phyloP scores from a whole-genome alignment of 371 early-diverging fungal species.

The Cokeromyces recurvatus region DNA sequence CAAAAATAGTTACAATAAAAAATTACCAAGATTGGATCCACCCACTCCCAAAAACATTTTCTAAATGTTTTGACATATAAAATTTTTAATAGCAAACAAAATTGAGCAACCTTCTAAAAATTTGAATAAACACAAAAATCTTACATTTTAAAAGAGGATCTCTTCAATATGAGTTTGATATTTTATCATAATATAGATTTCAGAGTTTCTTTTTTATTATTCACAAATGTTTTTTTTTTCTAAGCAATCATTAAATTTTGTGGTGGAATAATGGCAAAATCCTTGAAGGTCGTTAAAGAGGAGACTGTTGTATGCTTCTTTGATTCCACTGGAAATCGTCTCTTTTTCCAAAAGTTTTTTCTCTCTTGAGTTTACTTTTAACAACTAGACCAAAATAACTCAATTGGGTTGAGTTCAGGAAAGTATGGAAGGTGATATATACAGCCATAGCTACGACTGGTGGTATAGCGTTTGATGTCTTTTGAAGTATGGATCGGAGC shows the following conservation, averaged over 20 bases:
- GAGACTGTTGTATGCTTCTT: conserved; percentile 2
- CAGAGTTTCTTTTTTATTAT: conserved; percentile 2
- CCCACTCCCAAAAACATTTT: conserved; percentile 8
- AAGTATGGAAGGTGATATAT: conserved; percentile 11
- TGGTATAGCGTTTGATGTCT: conserved; percentile 2
- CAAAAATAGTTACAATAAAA: conserved; percentile 9
- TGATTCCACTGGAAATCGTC: conserved; percentile 2
- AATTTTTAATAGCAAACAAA: too few relatives aligned
- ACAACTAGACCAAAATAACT: conserved; percentile 13
- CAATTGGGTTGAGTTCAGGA: conserved; percentile 14
- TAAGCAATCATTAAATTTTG: conserved; percentile 2
- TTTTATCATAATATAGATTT: conserved; percentile 6
- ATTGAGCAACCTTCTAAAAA: too few relatives aligned
- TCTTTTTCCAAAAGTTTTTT: conserved; percentile 1
- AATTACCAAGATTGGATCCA: conserved; percentile 5
- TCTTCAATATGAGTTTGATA: conserved; percentile 9
- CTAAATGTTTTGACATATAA: conserved; percentile 6
- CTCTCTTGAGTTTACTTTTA: conserved; percentile 4
- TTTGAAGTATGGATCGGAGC: conserved; percentile 5
- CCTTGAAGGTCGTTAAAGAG: conserved; percentile 2
- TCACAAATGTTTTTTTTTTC: conserved; percentile 2
- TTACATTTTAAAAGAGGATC: conserved; percentile 5
- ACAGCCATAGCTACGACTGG: conserved; percentile 3
- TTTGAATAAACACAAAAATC: too few relatives aligned
- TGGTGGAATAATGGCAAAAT: conserved; percentile 3